phyloP scores from a whole-genome alignment of 202 grass and related monocot genomes.

The Setaria viridis region DNA sequence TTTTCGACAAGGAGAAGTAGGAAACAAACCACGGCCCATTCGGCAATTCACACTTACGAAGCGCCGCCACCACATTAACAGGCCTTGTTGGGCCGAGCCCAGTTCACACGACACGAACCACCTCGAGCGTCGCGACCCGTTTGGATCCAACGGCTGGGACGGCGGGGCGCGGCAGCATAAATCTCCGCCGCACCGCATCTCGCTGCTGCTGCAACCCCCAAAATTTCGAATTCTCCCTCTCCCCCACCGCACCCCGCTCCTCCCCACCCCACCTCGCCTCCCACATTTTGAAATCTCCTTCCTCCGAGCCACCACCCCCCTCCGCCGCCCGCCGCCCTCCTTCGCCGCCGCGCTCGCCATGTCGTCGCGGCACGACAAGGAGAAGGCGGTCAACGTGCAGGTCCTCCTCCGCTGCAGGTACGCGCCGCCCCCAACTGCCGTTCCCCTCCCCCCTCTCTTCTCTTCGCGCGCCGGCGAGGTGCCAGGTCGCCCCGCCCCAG shows the following conservation, averaged over 20 bases:
- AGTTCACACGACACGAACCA: neutral
- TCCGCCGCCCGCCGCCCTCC: neutral
- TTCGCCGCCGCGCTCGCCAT: conserved; percentile 39
- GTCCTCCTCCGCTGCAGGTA: conserved; percentile 97
- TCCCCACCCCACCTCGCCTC: neutral
- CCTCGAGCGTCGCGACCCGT: neutral
- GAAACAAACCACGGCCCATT: too few species aligned
- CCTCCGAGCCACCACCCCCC: neutral
- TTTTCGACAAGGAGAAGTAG: too few species aligned
- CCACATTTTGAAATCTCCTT: conserved; percentile 15
- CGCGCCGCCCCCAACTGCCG: neutral
- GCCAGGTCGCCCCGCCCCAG: conserved; percentile 14
- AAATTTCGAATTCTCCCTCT: conserved; percentile 58
- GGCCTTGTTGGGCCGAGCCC: conserved; percentile 19
- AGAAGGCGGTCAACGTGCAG: conserved; percentile 97
- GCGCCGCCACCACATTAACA: neutral
- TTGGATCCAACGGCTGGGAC: conserved; percentile 12
- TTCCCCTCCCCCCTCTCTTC: neutral
- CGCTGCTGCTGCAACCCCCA: neutral
- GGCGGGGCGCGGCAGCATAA: conserved; percentile 14
- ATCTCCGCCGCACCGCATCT: neutral
- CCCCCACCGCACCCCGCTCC: neutral
- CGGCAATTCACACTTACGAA: too few species aligned
- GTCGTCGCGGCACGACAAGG: conserved; percentile 93
- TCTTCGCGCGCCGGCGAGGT: too few species aligned